These are phyloP conservation scores for Choiromyces venosus DNA, from an alignment of 495 filamentous ascomycete species.

Conservation along the genomic window DNA sequence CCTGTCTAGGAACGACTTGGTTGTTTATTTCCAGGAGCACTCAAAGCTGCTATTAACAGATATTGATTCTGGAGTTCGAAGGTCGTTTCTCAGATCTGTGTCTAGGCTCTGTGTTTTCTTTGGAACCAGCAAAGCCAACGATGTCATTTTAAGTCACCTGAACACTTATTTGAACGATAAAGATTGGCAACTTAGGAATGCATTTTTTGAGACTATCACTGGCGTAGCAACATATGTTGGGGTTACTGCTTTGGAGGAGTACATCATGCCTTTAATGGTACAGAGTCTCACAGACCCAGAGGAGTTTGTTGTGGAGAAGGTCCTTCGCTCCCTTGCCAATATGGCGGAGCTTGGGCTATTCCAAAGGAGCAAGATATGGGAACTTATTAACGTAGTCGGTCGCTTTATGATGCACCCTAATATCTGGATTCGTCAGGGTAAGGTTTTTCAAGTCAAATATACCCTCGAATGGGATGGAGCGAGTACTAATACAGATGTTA, in stretches of 20 bases:
- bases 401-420: conserved; percentile 92
- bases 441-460: neutral
- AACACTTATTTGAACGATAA: conserved; percentile 97
- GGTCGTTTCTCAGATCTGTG: conserved; percentile 91
- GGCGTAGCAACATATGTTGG: conserved; percentile 89
- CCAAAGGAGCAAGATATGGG: conserved; percentile 76
- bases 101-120: conserved; percentile 93
- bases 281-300: conserved; percentile 95
- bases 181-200: conserved; percentile 94
- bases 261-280: conserved; percentile 91
- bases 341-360: conserved; percentile 85
- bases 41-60: conserved; percentile 88
- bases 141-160: conserved; percentile 88
- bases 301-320: conserved; percentile 89
- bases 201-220: conserved; percentile 92
- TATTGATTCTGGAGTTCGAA: conserved; percentile 74
- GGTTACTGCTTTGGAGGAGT: conserved; percentile 81
- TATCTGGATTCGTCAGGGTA: conserved; percentile 77
- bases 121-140: conserved; percentile 78
- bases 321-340: conserved; percentile 78
- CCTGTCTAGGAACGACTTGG: conserved; percentile 66
- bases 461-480: conserved; percentile 1
- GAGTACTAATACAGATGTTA: neutral
- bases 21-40: conserved; percentile 74
- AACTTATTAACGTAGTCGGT: conserved; percentile 69